These are phyloP conservation scores for Solanum appendiculatum DNA, from an alignment of 257 asterid genomes.

Conservation along the genomic window DNA sequence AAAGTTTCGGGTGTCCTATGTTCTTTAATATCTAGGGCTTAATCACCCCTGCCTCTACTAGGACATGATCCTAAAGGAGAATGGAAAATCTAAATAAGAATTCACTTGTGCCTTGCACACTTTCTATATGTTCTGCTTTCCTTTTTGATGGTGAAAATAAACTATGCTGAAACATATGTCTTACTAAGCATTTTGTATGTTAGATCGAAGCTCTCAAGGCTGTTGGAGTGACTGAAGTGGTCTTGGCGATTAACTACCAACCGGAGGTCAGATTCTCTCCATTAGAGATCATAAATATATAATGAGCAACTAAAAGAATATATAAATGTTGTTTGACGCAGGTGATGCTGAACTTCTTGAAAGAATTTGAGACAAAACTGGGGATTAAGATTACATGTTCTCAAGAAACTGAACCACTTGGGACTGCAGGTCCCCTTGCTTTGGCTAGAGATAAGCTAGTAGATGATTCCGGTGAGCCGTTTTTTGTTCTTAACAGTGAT, in stretches of 20 bases:
- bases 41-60: background rate
- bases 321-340: background rate
- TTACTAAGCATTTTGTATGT: background rate
- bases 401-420: conserved; percentile 95
- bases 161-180: background rate
- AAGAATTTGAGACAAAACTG: conserved; percentile 85
- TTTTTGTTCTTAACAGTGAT: conserved; percentile 92
- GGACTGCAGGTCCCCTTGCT: conserved; percentile 99
- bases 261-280: conserved; percentile 55
- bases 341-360: conserved; percentile 87
- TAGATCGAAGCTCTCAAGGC: conserved; percentile 93
- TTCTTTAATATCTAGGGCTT: background rate
- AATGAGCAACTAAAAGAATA: background rate
- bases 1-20: background rate
- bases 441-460: conserved; percentile 85
- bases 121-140: background rate
- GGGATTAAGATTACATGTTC: conserved; percentile 91
- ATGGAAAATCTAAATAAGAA: background rate
- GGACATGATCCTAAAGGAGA: background rate
- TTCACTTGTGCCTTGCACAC: background rate
- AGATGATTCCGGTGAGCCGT: conserved; percentile 80
- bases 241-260: conserved; percentile 91
- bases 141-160: background rate
- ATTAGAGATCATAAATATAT: background rate
- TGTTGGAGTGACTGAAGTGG: conserved; percentile 90